Percentiles rank a stretch among this genome's conserved stretches.
Conservation (phyloP, 345 rosid species). For the Chamaenerion angustifolium region DNA sequence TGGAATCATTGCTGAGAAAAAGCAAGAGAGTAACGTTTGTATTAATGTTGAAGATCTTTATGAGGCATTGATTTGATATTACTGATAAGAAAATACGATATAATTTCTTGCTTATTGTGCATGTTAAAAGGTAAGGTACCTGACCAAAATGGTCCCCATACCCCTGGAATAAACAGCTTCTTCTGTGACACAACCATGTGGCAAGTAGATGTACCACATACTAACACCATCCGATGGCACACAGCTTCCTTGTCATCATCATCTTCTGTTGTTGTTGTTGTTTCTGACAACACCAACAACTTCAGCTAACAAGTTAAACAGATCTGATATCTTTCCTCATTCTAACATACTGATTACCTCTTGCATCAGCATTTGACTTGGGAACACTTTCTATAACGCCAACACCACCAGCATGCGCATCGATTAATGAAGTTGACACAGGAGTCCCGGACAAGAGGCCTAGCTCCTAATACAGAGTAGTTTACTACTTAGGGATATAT, state of each 20-base stretch:
- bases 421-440: slow-evolving; percentile 82
- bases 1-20: slow-evolving; percentile 68
- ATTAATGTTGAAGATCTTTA: background rate
- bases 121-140: slow-evolving; percentile 28
- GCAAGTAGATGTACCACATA: slow-evolving; percentile 94
- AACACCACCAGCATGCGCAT: slow-evolving; percentile 98
- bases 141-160: slow-evolving; percentile 99
- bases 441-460: slow-evolving; percentile 74
- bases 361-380: slow-evolving; percentile 24
- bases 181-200: slow-evolving; percentile 84
- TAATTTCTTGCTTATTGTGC: background rate
- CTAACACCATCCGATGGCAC: slow-evolving; percentile 72
- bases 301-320: background rate
- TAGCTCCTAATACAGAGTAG: slow-evolving; percentile 43
- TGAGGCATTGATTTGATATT: too few relatives aligned
- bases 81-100: too few relatives aligned
- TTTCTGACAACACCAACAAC: slow-evolving; percentile 17
- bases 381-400: slow-evolving; percentile 81
- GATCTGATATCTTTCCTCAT: background rate
- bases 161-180: slow-evolving; percentile 89
- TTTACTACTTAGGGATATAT: slow-evolving; percentile 3
- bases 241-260: slow-evolving; percentile 44
- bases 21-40: background rate
- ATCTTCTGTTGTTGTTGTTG: too few relatives aligned
- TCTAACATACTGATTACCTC: slow-evolving; percentile 30